Evolutionary conservation across 2,329 filamentous ascomycete genomes (phyloP), one percentile per base, ranked within the genome.

Genomic region (Eurotiales sp.): DNA sequence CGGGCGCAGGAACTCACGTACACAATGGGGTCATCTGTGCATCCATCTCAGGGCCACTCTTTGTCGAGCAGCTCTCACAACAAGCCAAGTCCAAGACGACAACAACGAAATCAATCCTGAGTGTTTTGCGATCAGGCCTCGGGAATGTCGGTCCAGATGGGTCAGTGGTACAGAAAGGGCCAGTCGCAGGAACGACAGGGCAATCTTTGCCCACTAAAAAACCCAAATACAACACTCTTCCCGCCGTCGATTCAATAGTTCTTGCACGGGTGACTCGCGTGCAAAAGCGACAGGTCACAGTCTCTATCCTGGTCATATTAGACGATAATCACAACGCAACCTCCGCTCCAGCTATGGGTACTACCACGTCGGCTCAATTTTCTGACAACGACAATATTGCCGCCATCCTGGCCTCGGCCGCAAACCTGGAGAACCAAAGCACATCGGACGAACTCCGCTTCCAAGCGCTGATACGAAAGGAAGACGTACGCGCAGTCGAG

Each of bases 401-500:
- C 23, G 59, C 68, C 17, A 68, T 70, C 43, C 63, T 71, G 25
- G 61, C 67, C 22, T 66, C 67, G 1, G 64, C 70, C 27, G 64
- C 68, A 10, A 71, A 71, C 50, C 66, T 66, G 3, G 68, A 71
- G 51, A 71, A 71, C 52, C 68, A 70, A 48, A 68, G 64, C 46
- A 73, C 60, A 46, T 64, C 87, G 59, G 87, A 89, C 46, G 86
- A 90, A 59, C 59, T 75, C 10, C 72, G 73, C 34, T 95, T 91
- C 81, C 86, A 90, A 71, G 90, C 88, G 4, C 75, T 95, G 55
- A 90, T 96, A 54, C 81, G 90, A 15, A 83, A 86, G 56, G 92
- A 97, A 73, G 93, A 99, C 66, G 89, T 99, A 29, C 81, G 93
- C 51, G 90, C 90, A 3, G 96, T 93, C 15, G 93, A 99, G 74